Evolutionary conservation across 2,329 filamentous ascomycete genomes (phyloP).

Genomic region (Phyllosticta ampelicida): DNA sequence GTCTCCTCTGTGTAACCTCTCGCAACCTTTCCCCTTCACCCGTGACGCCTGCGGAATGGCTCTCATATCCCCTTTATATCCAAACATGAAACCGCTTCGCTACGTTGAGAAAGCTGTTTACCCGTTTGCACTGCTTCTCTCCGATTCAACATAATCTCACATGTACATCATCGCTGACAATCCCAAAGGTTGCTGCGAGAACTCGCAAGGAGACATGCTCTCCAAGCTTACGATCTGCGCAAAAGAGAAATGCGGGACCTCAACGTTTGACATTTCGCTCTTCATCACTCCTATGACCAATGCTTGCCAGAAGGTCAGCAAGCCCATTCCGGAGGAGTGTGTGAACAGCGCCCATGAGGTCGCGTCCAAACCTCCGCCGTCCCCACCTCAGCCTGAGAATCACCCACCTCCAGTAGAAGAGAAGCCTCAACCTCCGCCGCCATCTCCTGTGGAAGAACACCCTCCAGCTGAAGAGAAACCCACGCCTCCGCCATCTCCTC

Average conservation of each 20-base stretch:
- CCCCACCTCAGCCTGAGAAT: not conserved
- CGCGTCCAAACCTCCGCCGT: not conserved
- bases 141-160: too few species aligned
- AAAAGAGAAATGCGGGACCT: not conserved
- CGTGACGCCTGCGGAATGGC: too few species aligned
- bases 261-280: not conserved
- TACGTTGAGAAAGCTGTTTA: too few species aligned
- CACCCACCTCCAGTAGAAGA: not conserved
- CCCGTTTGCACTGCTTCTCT: too few species aligned
- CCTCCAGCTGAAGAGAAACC: not conserved
- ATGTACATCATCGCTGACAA: not conserved
- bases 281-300: not conserved
- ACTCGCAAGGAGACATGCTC: not conserved
- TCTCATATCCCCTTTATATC: too few species aligned
- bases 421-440: not conserved
- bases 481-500: not conserved
- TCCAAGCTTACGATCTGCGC: not conserved
- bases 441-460: not conserved
- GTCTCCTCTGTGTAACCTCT: not conserved
- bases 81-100: too few species aligned
- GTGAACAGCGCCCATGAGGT: not conserved
- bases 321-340: not conserved
- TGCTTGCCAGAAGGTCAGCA: not conserved
- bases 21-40: too few species aligned
- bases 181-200: not conserved